Percentiles rank a stretch among this genome's conserved stretches.
Evolutionary conservation across 202 grass and related monocot species (phyloP).

Genomic region (Cymbopogon flexuosus): DNA sequence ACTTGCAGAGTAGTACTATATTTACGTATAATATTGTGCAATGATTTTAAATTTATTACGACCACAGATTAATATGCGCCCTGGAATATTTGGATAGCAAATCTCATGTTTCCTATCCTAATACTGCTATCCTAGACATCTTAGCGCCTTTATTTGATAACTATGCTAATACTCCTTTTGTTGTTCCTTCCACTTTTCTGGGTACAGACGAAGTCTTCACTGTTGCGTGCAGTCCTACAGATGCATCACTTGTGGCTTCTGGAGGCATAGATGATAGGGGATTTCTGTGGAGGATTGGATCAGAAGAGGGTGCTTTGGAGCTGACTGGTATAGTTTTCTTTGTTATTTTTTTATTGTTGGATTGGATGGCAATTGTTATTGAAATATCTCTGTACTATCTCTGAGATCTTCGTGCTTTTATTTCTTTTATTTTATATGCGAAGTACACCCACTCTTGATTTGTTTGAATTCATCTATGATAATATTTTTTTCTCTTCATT

Average conservation of each 20-base stretch:
- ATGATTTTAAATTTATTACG: not conserved
- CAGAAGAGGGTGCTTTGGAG: slow-evolving; percentile 49
- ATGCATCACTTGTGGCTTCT: slow-evolving; percentile 67
- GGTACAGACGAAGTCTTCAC: slow-evolving; percentile 69
- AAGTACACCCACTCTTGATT: not conserved
- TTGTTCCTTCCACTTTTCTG: slow-evolving; percentile 26
- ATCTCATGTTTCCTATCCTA: not conserved
- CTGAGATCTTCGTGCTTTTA: not conserved
- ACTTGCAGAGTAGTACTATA: not conserved
- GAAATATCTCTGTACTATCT: not conserved
- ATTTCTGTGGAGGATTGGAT: slow-evolving; percentile 89
- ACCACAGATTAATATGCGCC: not conserved
- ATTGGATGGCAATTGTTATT: not conserved
- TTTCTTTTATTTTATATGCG: not conserved
- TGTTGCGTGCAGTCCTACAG: slow-evolving; percentile 65
- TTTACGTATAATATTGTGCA: not conserved
- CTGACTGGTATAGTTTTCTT: slow-evolving; percentile 33
- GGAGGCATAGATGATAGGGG: slow-evolving; percentile 86
- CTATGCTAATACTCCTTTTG: slow-evolving; percentile 2
- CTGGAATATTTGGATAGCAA: not conserved
- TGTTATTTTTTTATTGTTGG: not conserved
- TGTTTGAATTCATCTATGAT: not conserved
- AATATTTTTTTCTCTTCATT: not conserved
- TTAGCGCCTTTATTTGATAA: not conserved
- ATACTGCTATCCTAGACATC: not conserved